Conservation (phyloP, 1,139 yeast genomes). For the Debaryomycetaceae sp. region DNA sequence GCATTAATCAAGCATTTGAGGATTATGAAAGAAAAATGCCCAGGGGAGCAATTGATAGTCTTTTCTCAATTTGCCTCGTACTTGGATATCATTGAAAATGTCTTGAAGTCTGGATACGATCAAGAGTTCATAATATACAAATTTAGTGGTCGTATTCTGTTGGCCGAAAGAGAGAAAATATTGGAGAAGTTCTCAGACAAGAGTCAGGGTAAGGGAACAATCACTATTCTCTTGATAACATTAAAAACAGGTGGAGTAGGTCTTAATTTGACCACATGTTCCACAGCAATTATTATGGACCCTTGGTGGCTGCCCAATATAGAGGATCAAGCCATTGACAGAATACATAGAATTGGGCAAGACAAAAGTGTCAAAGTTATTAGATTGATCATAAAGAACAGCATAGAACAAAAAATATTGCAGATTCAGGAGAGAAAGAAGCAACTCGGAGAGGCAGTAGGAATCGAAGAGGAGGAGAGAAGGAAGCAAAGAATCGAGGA, state of each 20-base stretch:
- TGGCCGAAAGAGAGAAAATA: conserved; percentile 63
- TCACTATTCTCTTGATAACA: conserved; percentile 65
- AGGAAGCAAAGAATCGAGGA: conserved; percentile 76
- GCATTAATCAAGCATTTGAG: conserved; percentile 63
- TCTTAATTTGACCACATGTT: conserved; percentile 80
- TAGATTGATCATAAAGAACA: conserved; percentile 75
- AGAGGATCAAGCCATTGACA: conserved; percentile 93
- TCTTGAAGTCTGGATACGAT: conserved; percentile 42
- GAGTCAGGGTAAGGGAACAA: conserved; percentile 23
- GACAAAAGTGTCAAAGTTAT: conserved; percentile 65
- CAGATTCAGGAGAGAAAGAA: conserved; percentile 83
- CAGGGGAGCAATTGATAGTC: conserved; percentile 75
- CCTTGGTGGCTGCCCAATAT: conserved; percentile 98
- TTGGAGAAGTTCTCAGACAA: conserved; percentile 50
- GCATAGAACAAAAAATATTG: conserved; percentile 90
- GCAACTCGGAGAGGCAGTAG: conserved; percentile 82
- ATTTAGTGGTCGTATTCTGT: conserved; percentile 77
- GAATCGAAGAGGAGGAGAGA: conserved; percentile 74
- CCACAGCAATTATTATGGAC: conserved; percentile 87
- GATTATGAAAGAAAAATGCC: conserved; percentile 47
- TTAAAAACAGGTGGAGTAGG: conserved; percentile 97
- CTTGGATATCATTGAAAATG: conserved; percentile 69
- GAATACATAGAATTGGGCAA: conserved; percentile 92
- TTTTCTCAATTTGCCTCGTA: conserved; percentile 90
- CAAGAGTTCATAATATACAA: conserved; percentile 46